These are phyloP conservation scores for Hippophae gyantsensis DNA, from an alignment of 306 rosid species.

Conservation along the genomic window DNA sequence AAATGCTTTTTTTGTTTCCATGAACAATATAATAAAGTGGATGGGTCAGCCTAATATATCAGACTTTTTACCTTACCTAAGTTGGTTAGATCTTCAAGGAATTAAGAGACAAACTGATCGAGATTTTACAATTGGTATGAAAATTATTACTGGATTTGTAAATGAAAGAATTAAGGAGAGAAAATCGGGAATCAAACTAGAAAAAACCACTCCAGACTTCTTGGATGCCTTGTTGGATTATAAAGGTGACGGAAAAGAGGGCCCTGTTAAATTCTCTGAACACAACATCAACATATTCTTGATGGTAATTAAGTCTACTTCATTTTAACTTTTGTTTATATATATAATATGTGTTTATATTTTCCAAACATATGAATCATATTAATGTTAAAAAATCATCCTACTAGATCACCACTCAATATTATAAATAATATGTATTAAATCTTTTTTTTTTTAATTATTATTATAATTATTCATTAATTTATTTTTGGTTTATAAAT, in stretches of 20 bases:
- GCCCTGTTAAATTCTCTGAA: conserved; percentile 21
- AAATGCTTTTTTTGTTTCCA: conserved; percentile 29
- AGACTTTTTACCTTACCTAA: too few relatives aligned
- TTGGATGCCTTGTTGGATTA: conserved; percentile 39
- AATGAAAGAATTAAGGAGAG: conserved; percentile 22
- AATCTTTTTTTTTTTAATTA: too few relatives aligned
- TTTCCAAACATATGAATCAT: conserved; percentile 20
- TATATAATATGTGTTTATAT: neutral
- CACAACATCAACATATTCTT: conserved; percentile 38
- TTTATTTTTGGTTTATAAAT: too few relatives aligned
- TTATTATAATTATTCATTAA: too few relatives aligned
- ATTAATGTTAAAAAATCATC: too few relatives aligned
- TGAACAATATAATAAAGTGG: conserved; percentile 25
- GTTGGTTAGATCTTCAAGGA: too few relatives aligned
- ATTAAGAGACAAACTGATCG: neutral
- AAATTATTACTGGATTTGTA: conserved; percentile 26
- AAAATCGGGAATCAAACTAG: neutral
- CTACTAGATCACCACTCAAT: too few relatives aligned
- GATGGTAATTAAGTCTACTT: conserved; percentile 18
- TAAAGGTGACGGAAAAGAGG: conserved; percentile 20
- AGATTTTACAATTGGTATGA: conserved; percentile 27
- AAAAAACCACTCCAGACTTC: conserved; percentile 20
- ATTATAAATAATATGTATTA: too few relatives aligned
- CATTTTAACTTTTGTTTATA: too few relatives aligned
- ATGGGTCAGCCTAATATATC: conserved; percentile 23